These are phyloP conservation scores for Rubia tinctorum DNA, from an alignment of 305 asterid genomes.

Conservation along the genomic window DNA sequence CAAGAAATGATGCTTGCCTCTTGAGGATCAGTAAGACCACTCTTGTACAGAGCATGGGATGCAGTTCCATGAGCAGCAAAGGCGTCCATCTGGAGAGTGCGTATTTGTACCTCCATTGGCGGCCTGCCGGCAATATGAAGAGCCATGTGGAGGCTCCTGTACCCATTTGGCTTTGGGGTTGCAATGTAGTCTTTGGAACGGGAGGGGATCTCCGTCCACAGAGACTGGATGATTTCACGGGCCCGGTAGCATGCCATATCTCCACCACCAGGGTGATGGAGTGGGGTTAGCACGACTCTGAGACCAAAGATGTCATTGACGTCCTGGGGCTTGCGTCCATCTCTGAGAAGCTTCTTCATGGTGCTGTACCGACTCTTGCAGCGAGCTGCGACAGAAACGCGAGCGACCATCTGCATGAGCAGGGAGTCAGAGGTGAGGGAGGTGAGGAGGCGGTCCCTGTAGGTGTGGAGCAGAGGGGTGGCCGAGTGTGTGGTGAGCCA, in stretches of 20 bases:
- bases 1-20: conserved; percentile 40
- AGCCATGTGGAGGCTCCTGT: conserved; percentile 86
- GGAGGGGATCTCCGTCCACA: conserved; percentile 77
- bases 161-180: conserved; percentile 81
- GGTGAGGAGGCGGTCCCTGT: conserved; percentile 64
- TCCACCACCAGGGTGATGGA: conserved; percentile 38
- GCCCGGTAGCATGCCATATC: conserved; percentile 84
- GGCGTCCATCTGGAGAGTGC: conserved; percentile 82
- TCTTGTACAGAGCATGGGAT: conserved; percentile 84
- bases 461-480: conserved; percentile 52
- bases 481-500: conserved; percentile 70
- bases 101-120: conserved; percentile 83
- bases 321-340: conserved; percentile 88
- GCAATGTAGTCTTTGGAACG: conserved; percentile 83
- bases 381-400: conserved; percentile 66
- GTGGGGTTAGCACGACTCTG: conserved; percentile 60
- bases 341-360: conserved; percentile 85
- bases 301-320: conserved; percentile 82
- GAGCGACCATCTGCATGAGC: conserved; percentile 42
- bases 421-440: conserved; percentile 52
- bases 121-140: conserved; percentile 79
- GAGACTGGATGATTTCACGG: conserved; percentile 61
- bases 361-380: conserved; percentile 87
- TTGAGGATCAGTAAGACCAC: conserved; percentile 84
- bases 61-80: conserved; percentile 92